A percentile compares a stretch with the other conserved stretches of the same genome.
Evolutionary conservation across 768 basidiomycete species (phyloP).

Genomic region (Rhodocollybia butyracea): DNA sequence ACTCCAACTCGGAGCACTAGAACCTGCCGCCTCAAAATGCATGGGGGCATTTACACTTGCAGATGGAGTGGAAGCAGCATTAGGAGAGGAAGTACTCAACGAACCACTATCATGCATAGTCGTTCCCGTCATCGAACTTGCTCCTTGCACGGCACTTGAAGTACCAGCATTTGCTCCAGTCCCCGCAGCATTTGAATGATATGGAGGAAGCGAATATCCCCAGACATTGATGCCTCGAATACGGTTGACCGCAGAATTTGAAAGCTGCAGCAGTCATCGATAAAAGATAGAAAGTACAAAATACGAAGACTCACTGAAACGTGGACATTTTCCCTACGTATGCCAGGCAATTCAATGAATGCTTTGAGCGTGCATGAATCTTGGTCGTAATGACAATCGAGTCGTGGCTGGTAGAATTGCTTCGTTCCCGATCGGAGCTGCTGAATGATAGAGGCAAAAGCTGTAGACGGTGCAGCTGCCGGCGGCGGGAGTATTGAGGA

Average conservation of each 20-base stretch:
- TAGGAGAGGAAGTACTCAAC: constrained; percentile 4
- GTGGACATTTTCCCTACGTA: background rate
- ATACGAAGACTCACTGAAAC: no score
- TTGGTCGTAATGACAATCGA: background rate
- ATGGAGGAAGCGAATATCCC: constrained; percentile 3
- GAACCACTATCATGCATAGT: constrained; percentile 6
- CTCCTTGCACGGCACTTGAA: background rate
- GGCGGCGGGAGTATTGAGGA: background rate
- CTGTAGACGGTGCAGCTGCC: background rate
- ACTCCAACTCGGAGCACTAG: background rate
- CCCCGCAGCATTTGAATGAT: background rate
- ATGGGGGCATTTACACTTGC: background rate
- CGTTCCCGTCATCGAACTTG: constrained; percentile 3
- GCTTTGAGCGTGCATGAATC: background rate
- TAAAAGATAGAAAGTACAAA: no score
- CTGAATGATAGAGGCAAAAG: background rate
- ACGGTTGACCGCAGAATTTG: background rate
- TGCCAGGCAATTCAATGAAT: background rate
- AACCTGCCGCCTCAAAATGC: background rate
- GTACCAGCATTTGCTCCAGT: background rate
- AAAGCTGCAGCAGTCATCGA: no score
- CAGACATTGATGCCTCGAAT: background rate
- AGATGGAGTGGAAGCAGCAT: background rate
- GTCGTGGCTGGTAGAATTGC: background rate
- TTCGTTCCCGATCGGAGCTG: background rate